These are phyloP conservation scores for Auricularia cornea DNA, from an alignment of 768 basidiomycete species.

Conservation along the genomic window DNA sequence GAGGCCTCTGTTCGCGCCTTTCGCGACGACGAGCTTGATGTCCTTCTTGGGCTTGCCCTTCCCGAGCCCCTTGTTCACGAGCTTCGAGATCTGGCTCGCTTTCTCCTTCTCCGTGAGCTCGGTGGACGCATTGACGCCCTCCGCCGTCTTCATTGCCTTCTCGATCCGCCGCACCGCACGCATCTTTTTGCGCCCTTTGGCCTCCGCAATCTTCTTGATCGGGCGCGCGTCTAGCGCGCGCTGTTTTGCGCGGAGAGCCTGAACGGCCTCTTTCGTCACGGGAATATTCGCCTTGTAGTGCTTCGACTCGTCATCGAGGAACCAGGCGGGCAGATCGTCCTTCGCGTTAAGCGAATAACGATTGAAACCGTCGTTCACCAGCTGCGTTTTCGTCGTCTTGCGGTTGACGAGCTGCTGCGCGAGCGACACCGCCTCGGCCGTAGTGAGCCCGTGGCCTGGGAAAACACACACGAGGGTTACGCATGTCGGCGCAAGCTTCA, in stretches of 20 bases:
- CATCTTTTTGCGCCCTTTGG: slow-evolving; percentile 93
- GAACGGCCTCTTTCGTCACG: slow-evolving; percentile 92
- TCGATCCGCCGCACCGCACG: slow-evolving; percentile 78
- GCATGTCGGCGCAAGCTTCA: not conserved
- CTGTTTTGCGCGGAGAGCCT: slow-evolving; percentile 77
- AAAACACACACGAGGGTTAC: slow-evolving; percentile 6
- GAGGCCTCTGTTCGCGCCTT: slow-evolving; percentile 79
- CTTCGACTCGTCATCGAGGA: slow-evolving; percentile 92
- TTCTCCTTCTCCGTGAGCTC: slow-evolving; percentile 96
- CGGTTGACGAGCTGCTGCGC: slow-evolving; percentile 90
- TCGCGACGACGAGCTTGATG: slow-evolving; percentile 85
- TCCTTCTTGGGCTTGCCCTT: slow-evolving; percentile 60
- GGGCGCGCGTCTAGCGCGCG: slow-evolving; percentile 92
- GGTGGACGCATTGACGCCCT: slow-evolving; percentile 77
- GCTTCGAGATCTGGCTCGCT: slow-evolving; percentile 84
- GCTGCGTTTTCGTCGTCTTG: slow-evolving; percentile 74
- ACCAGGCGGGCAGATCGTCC: slow-evolving; percentile 91
- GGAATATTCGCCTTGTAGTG: slow-evolving; percentile 92
- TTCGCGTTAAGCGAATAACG: slow-evolving; percentile 87
- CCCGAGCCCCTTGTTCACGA: slow-evolving; percentile 75
- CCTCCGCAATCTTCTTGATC: slow-evolving; percentile 98
- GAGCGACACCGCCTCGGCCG: slow-evolving; percentile 83
- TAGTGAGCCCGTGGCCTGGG: slow-evolving; percentile 74
- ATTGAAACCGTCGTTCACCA: slow-evolving; percentile 94
- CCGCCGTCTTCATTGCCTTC: slow-evolving; percentile 93